phyloP scores from a whole-genome alignment of 305 asterid genomes.

The Salvia sclarea region DNA sequence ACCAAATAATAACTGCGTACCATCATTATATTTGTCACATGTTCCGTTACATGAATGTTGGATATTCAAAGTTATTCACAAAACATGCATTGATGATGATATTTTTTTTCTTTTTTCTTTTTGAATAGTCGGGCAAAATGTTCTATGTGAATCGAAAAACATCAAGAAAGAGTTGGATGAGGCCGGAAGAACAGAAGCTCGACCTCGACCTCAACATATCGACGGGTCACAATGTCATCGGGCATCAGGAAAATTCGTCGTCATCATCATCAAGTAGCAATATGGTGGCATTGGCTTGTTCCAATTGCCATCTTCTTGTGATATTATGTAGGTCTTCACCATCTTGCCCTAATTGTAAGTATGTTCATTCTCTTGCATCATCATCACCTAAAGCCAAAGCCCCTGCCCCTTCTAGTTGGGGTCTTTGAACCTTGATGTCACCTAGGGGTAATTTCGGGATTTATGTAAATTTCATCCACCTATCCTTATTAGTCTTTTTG shows the following conservation, averaged over 20 bases:
- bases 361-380: slow-evolving; percentile 47
- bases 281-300: slow-evolving; percentile 62
- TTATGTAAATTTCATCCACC: slow-evolving; percentile 12
- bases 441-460: slow-evolving; percentile 9
- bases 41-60: background rate
- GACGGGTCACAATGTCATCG: slow-evolving; percentile 19
- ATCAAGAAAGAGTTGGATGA: slow-evolving; percentile 44
- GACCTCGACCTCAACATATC: slow-evolving; percentile 57
- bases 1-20: too few species aligned
- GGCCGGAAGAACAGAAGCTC: slow-evolving; percentile 51
- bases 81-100: background rate
- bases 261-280: slow-evolving; percentile 26
- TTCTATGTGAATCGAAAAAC: slow-evolving; percentile 56
- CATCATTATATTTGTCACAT: background rate
- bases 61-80: background rate
- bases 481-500: background rate
- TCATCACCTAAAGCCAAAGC: slow-evolving; percentile 23
- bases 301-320: slow-evolving; percentile 65
- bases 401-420: slow-evolving; percentile 22
- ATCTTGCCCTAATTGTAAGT: slow-evolving; percentile 62
- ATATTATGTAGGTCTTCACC: slow-evolving; percentile 53
- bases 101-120: too few species aligned
- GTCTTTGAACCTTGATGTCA: background rate
- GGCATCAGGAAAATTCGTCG: slow-evolving; percentile 17
- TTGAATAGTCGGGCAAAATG: slow-evolving; percentile 61